These are phyloP conservation scores for Globisporangium echinulatum DNA, from an alignment of 352 stramenopile species.

Conservation along the genomic window DNA sequence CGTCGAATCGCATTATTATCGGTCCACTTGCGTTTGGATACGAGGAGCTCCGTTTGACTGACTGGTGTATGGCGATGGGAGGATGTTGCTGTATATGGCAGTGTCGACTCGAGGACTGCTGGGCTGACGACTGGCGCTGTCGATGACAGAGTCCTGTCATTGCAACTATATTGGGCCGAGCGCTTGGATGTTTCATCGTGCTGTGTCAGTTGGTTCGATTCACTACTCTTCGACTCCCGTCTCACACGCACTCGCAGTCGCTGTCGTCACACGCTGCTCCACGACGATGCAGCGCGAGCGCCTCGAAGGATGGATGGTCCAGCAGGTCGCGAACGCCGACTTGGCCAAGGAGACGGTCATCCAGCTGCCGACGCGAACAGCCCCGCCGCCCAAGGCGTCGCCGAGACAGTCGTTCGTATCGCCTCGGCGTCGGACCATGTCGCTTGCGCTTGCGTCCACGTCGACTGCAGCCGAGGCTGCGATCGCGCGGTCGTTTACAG, in stretches of 20 bases:
- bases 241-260: not conserved
- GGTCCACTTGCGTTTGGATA: not conserved
- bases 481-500: not conserved
- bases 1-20: conserved; percentile 2
- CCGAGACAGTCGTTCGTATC: conserved; percentile 10
- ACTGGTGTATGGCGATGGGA: too few relatives aligned
- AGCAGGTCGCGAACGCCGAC: conserved; percentile 61
- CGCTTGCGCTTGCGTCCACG: not conserved
- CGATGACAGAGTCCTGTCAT: too few relatives aligned
- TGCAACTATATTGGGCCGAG: too few relatives aligned
- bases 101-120: too few relatives aligned
- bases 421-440: not conserved
- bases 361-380: conserved; percentile 29
- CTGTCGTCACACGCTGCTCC: not conserved
- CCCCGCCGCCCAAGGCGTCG: conserved; percentile 2
- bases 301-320: conserved; percentile 73
- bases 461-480: not conserved
- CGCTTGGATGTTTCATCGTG: too few relatives aligned
- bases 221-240: too few relatives aligned
- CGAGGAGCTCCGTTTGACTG: too few relatives aligned
- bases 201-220: not conserved
- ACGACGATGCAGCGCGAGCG: conserved; percentile 54
- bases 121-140: too few relatives aligned
- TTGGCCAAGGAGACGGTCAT: conserved; percentile 60
- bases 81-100: too few relatives aligned